phyloP scores from a whole-genome alignment of 202 grass and related monocot species.

The Schoenoplectus tabernaemontani region DNA sequence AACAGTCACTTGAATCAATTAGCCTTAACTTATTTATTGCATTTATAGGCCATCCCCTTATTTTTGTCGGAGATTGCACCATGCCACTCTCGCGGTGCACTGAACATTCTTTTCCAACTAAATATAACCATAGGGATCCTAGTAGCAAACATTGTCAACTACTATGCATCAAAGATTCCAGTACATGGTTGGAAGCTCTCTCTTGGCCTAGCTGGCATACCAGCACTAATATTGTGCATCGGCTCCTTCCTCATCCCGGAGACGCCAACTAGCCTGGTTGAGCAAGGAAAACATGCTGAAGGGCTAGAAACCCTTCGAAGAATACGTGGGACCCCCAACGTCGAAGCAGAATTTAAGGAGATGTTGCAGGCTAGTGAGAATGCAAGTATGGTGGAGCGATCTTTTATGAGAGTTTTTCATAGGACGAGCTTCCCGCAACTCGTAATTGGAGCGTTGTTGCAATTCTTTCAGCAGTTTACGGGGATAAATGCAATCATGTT shows the following conservation, averaged over 20 bases:
- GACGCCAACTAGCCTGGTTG: constrained; percentile 65
- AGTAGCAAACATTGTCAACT: constrained; percentile 61
- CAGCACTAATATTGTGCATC: constrained; percentile 40
- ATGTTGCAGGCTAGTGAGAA: constrained; percentile 32
- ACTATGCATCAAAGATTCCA: constrained; percentile 33
- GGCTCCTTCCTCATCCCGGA: constrained; percentile 63
- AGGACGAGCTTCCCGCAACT: constrained; percentile 48
- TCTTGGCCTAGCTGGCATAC: constrained; percentile 47
- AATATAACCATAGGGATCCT: constrained; percentile 71
- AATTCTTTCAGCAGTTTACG: constrained; percentile 84
- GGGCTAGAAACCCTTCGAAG: constrained; percentile 35
- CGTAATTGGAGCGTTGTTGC: constrained; percentile 53
- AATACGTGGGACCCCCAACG: constrained; percentile 47
- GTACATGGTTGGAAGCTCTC: constrained; percentile 44
- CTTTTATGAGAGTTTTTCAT: constrained; percentile 31
- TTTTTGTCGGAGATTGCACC: constrained; percentile 83
- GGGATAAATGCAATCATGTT: constrained; percentile 95
- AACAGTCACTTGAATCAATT: neutral
- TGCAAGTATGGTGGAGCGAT: constrained; percentile 36
- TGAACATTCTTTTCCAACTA: constrained; percentile 89
- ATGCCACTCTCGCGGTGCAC: constrained; percentile 46
- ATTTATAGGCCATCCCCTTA: constrained; percentile 49
- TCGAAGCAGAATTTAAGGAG: constrained; percentile 52
- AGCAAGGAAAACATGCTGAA: constrained; percentile 23
- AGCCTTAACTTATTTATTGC: neutral